Conservation (phyloP, 495 filamentous ascomycete species). For the Penicillium daleae region DNA sequence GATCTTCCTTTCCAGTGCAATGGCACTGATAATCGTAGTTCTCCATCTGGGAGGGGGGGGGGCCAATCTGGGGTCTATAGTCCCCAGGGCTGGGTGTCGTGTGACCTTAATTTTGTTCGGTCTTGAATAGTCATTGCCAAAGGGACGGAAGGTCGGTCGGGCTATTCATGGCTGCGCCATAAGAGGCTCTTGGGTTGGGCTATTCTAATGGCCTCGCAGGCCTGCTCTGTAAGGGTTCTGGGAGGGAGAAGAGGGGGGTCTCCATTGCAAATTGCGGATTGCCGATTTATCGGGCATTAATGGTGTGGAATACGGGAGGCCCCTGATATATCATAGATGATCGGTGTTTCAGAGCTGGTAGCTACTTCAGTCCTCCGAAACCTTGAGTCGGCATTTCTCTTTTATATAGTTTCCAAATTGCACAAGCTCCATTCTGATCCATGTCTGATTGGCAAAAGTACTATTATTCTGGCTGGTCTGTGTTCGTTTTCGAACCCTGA, state of each 20-base stretch:
- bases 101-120: constrained; percentile 13
- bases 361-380: neutral
- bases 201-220: neutral
- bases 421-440: neutral
- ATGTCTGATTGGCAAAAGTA: neutral
- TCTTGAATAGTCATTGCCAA: constrained; percentile 14
- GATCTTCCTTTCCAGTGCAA: neutral
- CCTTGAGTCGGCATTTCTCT: neutral
- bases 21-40: neutral
- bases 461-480: constrained; percentile 12
- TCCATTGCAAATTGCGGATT: neutral
- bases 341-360: neutral
- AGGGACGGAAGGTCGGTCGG: constrained; percentile 13
- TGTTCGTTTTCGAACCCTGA: constrained; percentile 25
- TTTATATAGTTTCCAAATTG: neutral
- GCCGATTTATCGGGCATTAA: neutral
- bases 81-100: constrained; percentile 13
- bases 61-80: neutral
- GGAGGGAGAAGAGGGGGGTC: neutral
- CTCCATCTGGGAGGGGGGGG: neutral
- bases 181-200: constrained; percentile 7
- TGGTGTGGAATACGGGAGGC: neutral
- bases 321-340: neutral
- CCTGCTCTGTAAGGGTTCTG: constrained; percentile 3
- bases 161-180: constrained; percentile 9